Base-by-base conservation (phyloP, 2,329 filamentous ascomycete genomes). In the Seiridium unicorne region DNA sequence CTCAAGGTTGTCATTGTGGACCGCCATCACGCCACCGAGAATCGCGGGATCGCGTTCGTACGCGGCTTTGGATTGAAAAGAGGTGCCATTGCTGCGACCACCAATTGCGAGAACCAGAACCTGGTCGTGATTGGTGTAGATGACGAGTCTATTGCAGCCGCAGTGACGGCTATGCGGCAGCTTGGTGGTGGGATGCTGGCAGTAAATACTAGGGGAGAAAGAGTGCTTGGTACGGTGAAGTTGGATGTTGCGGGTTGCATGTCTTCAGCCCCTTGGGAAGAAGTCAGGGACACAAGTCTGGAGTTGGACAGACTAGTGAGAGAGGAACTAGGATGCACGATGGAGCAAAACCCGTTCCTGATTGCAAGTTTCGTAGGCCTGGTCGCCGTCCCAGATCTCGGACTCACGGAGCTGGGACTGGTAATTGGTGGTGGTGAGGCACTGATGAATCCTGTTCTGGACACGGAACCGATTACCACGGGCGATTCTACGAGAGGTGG, bases 161-260 rank as follows among this genome's bases (percentile, higher is more conserved):
- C 65, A 2, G 65, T 61, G 5, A 35, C 38, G 8, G 61, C 60
- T 4, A 64, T 67, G 10, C 31, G 42, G 1, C 11, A 31, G 2
- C 53, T 64, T 26, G 64, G 64, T n/a, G 64, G 65, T 31, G 66
- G 63, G 0, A 65, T 65, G 61, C 57, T 66, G 35, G 64, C 62
- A 56, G 59, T 58, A 5, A 36, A 46, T 18, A 44, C 5, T 3
- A 26, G 42, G 32, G 55, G 46, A 6, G 34, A 10, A 26, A 10
- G 36, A 35, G 46, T 58, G 6, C 58, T 67, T 11, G 63, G 62
- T 0, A 51, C 60, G n/a, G 61, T 68, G 34, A 55, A 53, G 38
- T 58, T 69, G 26, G 67, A 69, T 53, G 65, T 68, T 18, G 67
- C 66, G 3, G 67, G 65, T 3, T 68, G 65, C 48, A 68, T 68